Evolutionary conservation across 306 rosid species (phyloP), one percentile per base, ranked within the genome.

Genomic region (Gastrolobium bilobum): DNA sequence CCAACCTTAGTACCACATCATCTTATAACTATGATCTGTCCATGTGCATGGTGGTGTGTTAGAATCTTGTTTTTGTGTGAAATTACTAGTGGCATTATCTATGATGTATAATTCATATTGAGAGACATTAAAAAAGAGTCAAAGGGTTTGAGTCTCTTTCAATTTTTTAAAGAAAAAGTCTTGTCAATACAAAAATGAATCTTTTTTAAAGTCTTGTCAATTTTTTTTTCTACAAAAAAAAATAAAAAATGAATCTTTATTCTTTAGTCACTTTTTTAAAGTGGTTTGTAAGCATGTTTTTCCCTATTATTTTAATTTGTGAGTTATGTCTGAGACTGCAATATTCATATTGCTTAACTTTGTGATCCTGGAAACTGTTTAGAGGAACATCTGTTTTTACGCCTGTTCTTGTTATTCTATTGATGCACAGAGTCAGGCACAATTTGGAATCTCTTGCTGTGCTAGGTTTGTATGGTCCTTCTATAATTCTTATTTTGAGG

Each of bases 341-440:
- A 35, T 13, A 5, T 67, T 44, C 73, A 43, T 40, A 40, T 29
- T 40, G 29, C 61, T 14, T 61, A 61, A 60, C 31, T 59, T 58
- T 37, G 39, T 68, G 61, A 74, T 54, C 54, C 73, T n/a, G 35
- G 42, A 77, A 63, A 35, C 53, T 4, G 10, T 71, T 35, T 40
- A 30, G 34, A 73, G 52, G 52, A 29, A 43, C 0, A 37, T 30
- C 20, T 39, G 6, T 50, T 11, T 5, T 67, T 33, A 54, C 71
- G 72, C 6, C 44, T 37, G 43, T 68, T 20, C 42, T 60, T 73
- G 13, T 63, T 73, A 38, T 29, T 46, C 52, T 26, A 13, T 76
- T 89, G 93, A 91, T 80, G 96, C 93, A 68, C 90, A 91, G 69
- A 89, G 42, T 44, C 91, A 91, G 73, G 96, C 91, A 58, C 90